Evolutionary conservation across 139 green algal genomes (phyloP).

Genomic region (Desmodesmus armatus): DNA sequence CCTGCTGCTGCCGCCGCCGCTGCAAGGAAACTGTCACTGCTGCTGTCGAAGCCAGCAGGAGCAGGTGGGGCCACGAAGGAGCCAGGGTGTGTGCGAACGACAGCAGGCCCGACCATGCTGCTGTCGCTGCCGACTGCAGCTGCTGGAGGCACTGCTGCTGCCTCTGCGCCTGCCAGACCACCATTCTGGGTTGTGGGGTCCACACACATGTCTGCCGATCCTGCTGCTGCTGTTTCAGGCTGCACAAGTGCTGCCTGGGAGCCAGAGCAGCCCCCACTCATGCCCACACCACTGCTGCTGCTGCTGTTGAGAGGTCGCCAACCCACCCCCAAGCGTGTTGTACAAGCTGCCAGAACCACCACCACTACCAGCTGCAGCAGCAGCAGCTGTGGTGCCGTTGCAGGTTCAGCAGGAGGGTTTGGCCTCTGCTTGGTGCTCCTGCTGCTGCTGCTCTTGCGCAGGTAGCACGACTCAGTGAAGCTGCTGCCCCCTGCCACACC

Average conservation of each 20-base stretch:
- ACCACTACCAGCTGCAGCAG: not conserved
- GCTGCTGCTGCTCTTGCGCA: slow-evolving; percentile 21
- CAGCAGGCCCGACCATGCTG: not conserved
- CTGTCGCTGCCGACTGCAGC: not conserved
- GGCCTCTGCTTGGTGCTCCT: too few species aligned
- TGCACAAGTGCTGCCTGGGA: not conserved
- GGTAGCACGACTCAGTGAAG: slow-evolving; percentile 2
- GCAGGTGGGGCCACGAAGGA: not conserved
- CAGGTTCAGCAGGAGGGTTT: not conserved
- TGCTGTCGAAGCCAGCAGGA: not conserved
- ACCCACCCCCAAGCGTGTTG: too few species aligned
- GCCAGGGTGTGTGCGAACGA: not conserved
- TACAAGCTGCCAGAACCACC: not conserved
- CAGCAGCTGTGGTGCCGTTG: not conserved
- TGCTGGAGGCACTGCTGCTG: not conserved
- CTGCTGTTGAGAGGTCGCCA: slow-evolving; percentile 3
- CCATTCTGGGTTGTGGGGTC: not conserved
- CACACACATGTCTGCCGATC: not conserved
- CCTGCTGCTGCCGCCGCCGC: slow-evolving; percentile 19
- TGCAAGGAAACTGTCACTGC: not conserved
- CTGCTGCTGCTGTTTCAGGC: not conserved
- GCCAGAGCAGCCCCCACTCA: too few species aligned
- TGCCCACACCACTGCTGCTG: not conserved
- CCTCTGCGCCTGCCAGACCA: not conserved
- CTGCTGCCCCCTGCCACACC: not conserved